A percentile compares a stretch with the other conserved stretches of the same genome.
Conservation (phyloP, 2,329 filamentous ascomycete species). For the Trichoderma sp. region DNA sequence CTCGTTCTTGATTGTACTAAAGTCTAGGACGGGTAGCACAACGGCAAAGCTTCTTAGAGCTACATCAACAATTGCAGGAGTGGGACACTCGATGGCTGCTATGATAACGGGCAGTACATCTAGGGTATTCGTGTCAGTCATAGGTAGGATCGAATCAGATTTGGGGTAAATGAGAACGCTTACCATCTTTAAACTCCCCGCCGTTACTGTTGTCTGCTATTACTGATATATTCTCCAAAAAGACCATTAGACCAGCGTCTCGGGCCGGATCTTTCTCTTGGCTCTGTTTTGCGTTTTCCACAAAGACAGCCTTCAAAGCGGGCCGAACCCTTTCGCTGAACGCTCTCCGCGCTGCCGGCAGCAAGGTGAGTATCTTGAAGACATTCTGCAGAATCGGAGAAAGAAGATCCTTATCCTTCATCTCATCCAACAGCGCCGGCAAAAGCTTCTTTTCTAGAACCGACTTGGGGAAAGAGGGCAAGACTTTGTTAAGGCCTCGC, state of each 20-base stretch:
- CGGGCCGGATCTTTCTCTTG: slow-evolving; percentile 77
- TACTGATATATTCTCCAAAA: slow-evolving; percentile 76
- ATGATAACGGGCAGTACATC: slow-evolving; percentile 86
- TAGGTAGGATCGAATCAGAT: no score
- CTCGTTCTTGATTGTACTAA: slow-evolving; percentile 95
- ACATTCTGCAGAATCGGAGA: slow-evolving; percentile 85
- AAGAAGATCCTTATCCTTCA: slow-evolving; percentile 86
- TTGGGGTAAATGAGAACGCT: slow-evolving; percentile 30
- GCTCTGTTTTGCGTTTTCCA: slow-evolving; percentile 54
- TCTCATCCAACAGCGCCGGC: slow-evolving; percentile 83
- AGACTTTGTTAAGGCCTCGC: slow-evolving; percentile 78
- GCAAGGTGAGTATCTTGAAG: slow-evolving; percentile 79
- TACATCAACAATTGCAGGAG: slow-evolving; percentile 84
- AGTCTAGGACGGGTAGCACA: slow-evolving; percentile 86
- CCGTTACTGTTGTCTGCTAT: slow-evolving; percentile 80
- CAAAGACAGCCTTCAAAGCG: slow-evolving; percentile 77
- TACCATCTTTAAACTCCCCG: slow-evolving; percentile 92
- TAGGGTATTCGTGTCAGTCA: slow-evolving; percentile 32
- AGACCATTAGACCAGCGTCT: slow-evolving; percentile 87
- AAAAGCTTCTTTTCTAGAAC: slow-evolving; percentile 95
- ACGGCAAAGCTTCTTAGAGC: slow-evolving; percentile 74
- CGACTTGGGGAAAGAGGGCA: slow-evolving; percentile 88
- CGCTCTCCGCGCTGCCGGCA: slow-evolving; percentile 72
- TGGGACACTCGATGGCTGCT: slow-evolving; percentile 81
- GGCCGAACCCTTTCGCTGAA: slow-evolving; percentile 89